Conservation (phyloP, 306 rosid genomes). For the Acacia crassicarpa region DNA sequence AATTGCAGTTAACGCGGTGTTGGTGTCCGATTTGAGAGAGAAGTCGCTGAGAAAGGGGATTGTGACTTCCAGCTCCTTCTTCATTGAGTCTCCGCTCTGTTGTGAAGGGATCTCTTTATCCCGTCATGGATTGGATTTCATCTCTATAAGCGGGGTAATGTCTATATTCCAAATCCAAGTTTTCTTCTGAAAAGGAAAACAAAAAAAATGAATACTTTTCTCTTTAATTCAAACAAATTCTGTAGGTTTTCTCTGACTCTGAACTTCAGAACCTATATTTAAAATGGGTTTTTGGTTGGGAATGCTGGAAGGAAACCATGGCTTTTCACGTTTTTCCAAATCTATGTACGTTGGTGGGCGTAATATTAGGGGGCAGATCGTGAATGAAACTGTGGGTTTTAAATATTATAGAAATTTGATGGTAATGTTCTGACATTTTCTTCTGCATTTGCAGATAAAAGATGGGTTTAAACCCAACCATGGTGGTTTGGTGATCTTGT, state of each 20-base stretch:
- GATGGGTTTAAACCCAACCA: slow-evolving; percentile 35
- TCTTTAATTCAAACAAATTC: background rate
- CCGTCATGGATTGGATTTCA: slow-evolving; percentile 20
- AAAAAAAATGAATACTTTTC: background rate
- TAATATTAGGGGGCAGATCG: slow-evolving; percentile 1
- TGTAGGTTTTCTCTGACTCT: slow-evolving; percentile 28
- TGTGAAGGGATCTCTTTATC: slow-evolving; percentile 8
- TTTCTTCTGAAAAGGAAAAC: background rate
- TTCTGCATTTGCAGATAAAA: slow-evolving; percentile 35
- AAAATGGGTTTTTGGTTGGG: slow-evolving; percentile 17
- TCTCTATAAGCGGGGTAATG: slow-evolving; percentile 11
- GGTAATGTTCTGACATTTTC: slow-evolving; percentile 20
- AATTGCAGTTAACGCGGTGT: slow-evolving; percentile 51
- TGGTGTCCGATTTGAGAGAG: slow-evolving; percentile 52
- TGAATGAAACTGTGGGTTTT: slow-evolving; percentile 22
- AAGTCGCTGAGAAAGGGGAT: background rate
- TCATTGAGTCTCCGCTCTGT: slow-evolving; percentile 11
- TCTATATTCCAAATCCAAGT: slow-evolving; percentile 17
- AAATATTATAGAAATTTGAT: background rate
- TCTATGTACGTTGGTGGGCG: background rate
- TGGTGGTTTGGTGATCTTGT: slow-evolving; percentile 32
- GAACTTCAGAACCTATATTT: background rate
- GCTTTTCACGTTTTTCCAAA: slow-evolving; percentile 2
- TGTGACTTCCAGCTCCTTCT: slow-evolving; percentile 45
- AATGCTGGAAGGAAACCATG: slow-evolving; percentile 4